Evolutionary conservation across 768 basidiomycete species (phyloP).

Genomic region (Baorangia bicolor): DNA sequence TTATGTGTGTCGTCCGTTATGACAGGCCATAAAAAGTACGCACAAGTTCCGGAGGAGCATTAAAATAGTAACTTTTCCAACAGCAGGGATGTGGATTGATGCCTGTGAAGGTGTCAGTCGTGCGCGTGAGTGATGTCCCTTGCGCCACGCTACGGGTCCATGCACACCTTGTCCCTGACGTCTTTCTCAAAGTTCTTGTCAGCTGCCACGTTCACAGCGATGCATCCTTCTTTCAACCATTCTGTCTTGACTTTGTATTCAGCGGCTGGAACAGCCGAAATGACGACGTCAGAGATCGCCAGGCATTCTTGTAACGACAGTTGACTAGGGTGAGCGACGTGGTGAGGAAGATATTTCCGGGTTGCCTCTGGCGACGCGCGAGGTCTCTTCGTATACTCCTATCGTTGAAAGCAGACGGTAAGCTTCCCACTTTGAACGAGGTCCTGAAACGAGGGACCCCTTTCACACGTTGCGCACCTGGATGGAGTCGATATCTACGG

Average conservation of each 20-base stretch:
- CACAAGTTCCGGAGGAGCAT: conserved; percentile 97
- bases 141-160: background rate
- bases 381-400: conserved; percentile 94
- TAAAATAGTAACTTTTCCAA: conserved; percentile 97
- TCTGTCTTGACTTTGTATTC: conserved; percentile 88
- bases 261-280: conserved; percentile 87
- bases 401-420: conserved; percentile 8
- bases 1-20: conserved; percentile 5
- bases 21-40: conserved; percentile 31
- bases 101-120: conserved; percentile 43
- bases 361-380: conserved; percentile 37
- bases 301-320: conserved; percentile 79
- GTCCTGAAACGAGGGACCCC: background rate
- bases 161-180: conserved; percentile 83
- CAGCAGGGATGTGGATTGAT: conserved; percentile 90
- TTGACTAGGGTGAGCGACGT: conserved; percentile 70
- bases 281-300: conserved; percentile 84
- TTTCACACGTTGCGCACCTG: conserved; percentile 46
- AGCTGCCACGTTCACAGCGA: conserved; percentile 89
- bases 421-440: background rate
- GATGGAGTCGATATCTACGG: conserved; percentile 92
- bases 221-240: conserved; percentile 89
- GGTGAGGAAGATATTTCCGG: conserved; percentile 78
- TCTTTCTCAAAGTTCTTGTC: conserved; percentile 97
- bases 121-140: conserved; percentile 12